Conservation (phyloP, 352 stramenopile genomes). For the Phytophthora pisi region DNA sequence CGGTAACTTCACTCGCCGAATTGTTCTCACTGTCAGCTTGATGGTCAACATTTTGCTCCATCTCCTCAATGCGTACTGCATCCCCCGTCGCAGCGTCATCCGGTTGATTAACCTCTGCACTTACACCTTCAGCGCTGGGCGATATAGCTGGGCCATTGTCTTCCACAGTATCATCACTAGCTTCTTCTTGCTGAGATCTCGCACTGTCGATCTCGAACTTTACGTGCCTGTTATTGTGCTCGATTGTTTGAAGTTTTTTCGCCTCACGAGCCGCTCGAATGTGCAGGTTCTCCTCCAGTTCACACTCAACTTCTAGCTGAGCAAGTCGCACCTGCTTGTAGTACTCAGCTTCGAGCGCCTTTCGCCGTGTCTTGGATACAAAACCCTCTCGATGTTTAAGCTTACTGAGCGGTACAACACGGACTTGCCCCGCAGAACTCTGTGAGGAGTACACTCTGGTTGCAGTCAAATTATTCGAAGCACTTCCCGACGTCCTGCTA, state of each 20-base stretch:
- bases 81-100: neutral
- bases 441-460: constrained; percentile 6
- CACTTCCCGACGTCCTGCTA: neutral
- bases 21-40: neutral
- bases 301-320: constrained; percentile 72
- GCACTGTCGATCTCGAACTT: constrained; percentile 6
- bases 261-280: constrained; percentile 60
- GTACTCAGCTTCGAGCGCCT: constrained; percentile 66
- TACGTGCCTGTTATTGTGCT: constrained; percentile 26
- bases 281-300: constrained; percentile 75
- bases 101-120: neutral
- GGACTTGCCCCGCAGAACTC: constrained; percentile 25
- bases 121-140: neutral
- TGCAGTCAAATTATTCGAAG: neutral
- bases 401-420: constrained; percentile 16
- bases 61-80: neutral
- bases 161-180: neutral
- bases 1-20: neutral
- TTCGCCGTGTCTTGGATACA: constrained; percentile 57
- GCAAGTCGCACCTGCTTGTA: constrained; percentile 72
- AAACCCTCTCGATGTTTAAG: constrained; percentile 46
- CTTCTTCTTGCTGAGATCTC: constrained; percentile 1
- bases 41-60: neutral
- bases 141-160: neutral
- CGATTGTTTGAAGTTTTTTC: constrained; percentile 23